Evolutionary conservation across 495 filamentous ascomycete species (phyloP).

Genomic region (Clavariopsis aquatica): DNA sequence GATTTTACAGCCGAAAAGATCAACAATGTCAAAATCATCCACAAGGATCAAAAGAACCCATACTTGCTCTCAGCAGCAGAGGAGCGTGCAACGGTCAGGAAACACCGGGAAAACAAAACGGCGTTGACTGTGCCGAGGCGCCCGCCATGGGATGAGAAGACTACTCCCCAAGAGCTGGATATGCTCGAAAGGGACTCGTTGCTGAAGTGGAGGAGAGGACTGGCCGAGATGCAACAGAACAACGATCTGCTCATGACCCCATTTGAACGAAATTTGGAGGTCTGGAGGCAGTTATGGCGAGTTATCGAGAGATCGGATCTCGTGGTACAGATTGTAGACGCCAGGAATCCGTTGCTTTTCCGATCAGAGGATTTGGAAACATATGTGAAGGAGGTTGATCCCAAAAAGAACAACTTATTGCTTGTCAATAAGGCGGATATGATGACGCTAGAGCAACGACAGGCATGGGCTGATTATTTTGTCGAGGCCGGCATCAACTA

Average conservation of each 20-base stretch:
- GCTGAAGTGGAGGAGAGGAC: conserved; percentile 82
- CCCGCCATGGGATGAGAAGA: conserved; percentile 82
- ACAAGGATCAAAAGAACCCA: conserved; percentile 90
- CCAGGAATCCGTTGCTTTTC: conserved; percentile 90
- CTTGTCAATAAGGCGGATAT: conserved; percentile 99
- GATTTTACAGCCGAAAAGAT: conserved; percentile 99
- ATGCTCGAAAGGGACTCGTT: conserved; percentile 75
- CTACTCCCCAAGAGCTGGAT: conserved; percentile 81
- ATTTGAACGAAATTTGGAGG: conserved; percentile 96
- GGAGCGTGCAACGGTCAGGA: conserved; percentile 72
- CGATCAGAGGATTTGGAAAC: conserved; percentile 88
- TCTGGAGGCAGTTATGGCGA: conserved; percentile 98
- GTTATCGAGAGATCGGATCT: conserved; percentile 97
- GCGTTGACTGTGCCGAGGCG: conserved; percentile 86
- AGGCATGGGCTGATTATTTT: conserved; percentile 86
- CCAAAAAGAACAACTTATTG: conserved; percentile 85
- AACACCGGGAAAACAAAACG: conserved; percentile 75
- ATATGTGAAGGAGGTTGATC: conserved; percentile 91
- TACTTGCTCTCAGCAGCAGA: conserved; percentile 88
- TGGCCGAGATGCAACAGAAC: conserved; percentile 90
- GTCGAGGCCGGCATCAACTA: conserved; percentile 78
- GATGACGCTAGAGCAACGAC: conserved; percentile 87
- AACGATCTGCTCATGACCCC: conserved; percentile 96
- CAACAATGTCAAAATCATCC: conserved; percentile 98
- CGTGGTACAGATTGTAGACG: conserved; percentile 98